Conservation (phyloP, 495 filamentous ascomycete genomes). For the Poronia punctata region DNA sequence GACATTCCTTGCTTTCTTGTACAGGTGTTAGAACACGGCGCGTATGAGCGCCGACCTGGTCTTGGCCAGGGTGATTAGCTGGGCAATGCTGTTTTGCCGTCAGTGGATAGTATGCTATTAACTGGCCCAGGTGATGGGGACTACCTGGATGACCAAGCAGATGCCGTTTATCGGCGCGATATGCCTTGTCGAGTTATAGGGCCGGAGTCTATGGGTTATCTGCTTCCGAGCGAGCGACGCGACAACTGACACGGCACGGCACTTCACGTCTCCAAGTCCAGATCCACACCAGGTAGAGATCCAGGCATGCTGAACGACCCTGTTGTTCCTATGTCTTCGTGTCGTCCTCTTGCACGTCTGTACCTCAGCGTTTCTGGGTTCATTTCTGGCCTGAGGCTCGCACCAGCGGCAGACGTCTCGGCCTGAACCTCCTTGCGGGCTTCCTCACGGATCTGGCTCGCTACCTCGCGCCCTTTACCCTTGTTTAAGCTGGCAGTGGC, state of each 20-base stretch:
- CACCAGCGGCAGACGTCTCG: conserved; percentile 23
- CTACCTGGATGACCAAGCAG: too few relatives aligned
- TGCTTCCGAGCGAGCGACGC: too few relatives aligned
- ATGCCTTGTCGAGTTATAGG: neutral
- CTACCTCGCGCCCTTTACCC: conserved; percentile 42
- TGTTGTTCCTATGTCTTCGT: conserved; percentile 11
- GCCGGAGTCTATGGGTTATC: neutral
- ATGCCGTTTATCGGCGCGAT: too few relatives aligned
- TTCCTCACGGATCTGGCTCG: conserved; percentile 40
- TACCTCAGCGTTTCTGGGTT: conserved; percentile 31
- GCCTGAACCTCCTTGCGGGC: conserved; percentile 39
- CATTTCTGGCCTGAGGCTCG: conserved; percentile 25
- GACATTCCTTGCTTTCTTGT: too few relatives aligned
- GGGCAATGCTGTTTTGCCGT: too few relatives aligned
- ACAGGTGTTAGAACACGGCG: too few relatives aligned
- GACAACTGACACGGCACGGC: too few relatives aligned
- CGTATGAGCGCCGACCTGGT: too few relatives aligned
- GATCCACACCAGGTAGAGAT: conserved; percentile 20
- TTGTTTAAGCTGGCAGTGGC: conserved; percentile 29
- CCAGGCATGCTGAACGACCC: conserved; percentile 28
- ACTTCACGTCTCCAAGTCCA: conserved; percentile 11
- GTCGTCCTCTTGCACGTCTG: conserved; percentile 27
- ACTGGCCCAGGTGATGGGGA: too few relatives aligned
- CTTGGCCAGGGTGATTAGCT: too few relatives aligned
- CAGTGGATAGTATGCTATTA: too few relatives aligned